Evolutionary conservation across 495 filamentous ascomycete species (phyloP), one percentile per base, ranked within the genome.

Genomic region (Podospora appendiculata): DNA sequence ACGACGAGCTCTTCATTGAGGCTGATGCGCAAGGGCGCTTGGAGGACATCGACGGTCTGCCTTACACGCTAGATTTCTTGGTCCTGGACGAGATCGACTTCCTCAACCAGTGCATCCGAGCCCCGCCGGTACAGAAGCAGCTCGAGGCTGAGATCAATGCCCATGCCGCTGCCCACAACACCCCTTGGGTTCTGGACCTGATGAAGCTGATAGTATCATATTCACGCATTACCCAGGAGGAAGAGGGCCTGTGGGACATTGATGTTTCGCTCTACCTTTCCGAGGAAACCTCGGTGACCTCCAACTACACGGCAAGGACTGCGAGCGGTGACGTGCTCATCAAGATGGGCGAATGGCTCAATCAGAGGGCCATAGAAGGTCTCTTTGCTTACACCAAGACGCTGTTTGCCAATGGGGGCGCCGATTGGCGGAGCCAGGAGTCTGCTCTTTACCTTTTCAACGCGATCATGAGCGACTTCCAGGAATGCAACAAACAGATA

Each of bases 231-330:
- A 88, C 89, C 4, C 83, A 79, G 11, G 93, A 98, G 63, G 94
- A 97, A 61, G 88, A 94, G 67, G 88, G 86, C 8, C 71, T 98
- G 32, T 98, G 93, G 93, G 89, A 97, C 51, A 85, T 96, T 52
- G 93, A 98, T 68, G 83, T 95, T 49, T 97, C 94, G 45, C 78
- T 97, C 1, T 98, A 94, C 68, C 77, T 98, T 32, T 90, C 90
- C 0, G 93, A 98, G 61, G 93, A 98, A 68, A 92, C 88, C 3
- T 89, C 89, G 11, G 85, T 96, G 45, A 95, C 90, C n/a, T 86
- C 91, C 19, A 96, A 97, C 63, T 98, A 96, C 65, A 95, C 92
- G 2, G 87, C 93, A 32, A 79, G 93, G 46, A 94, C 88, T 11
- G 92, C 92, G 45, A 90, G 88, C 59, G 90, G 90, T 32, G 92